phyloP scores from a whole-genome alignment of 2,329 filamentous ascomycete genomes.

The Gaeumannomyces sp. region DNA sequence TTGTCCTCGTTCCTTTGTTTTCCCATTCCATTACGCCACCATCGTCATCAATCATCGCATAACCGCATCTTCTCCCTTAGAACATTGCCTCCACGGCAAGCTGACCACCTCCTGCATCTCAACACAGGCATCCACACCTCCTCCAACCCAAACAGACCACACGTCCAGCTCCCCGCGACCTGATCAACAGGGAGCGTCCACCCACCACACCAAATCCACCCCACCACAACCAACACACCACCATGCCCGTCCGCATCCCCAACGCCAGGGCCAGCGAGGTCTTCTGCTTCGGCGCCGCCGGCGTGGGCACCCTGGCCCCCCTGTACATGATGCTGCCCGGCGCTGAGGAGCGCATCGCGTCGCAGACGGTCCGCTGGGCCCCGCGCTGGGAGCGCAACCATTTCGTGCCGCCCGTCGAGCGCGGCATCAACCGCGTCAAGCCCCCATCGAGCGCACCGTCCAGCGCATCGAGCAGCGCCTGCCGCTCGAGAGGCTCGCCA shows the following conservation, averaged over 20 bases:
- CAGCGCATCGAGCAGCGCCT: constrained; percentile 40
- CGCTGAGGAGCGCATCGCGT: constrained; percentile 46
- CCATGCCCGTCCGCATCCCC: constrained; percentile 47
- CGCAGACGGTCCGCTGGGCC: constrained; percentile 51
- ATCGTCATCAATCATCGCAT: neutral
- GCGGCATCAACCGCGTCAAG: constrained; percentile 41
- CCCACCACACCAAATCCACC: neutral
- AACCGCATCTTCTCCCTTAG: neutral
- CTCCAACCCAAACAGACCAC: too few relatives aligned
- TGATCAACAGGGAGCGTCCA: neutral
- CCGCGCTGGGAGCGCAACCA: constrained; percentile 54
- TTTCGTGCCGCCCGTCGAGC: constrained; percentile 42
- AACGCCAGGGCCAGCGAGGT: constrained; percentile 42
- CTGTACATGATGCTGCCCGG: constrained; percentile 53
- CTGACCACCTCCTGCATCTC: neutral
- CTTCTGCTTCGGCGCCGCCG: constrained; percentile 47
- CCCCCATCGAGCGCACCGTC: constrained; percentile 39
- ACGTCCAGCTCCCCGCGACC: neutral
- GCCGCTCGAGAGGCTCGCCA: constrained; percentile 44
- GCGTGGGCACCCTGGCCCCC: constrained; percentile 47
- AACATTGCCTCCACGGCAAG: too few relatives aligned
- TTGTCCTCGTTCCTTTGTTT: neutral
- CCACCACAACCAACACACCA: constrained; percentile 19
- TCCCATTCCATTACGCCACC: neutral
- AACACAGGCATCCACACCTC: neutral